phyloP scores from a whole-genome alignment of 768 basidiomycete species.

The Strobilomyces echinocephalus region DNA sequence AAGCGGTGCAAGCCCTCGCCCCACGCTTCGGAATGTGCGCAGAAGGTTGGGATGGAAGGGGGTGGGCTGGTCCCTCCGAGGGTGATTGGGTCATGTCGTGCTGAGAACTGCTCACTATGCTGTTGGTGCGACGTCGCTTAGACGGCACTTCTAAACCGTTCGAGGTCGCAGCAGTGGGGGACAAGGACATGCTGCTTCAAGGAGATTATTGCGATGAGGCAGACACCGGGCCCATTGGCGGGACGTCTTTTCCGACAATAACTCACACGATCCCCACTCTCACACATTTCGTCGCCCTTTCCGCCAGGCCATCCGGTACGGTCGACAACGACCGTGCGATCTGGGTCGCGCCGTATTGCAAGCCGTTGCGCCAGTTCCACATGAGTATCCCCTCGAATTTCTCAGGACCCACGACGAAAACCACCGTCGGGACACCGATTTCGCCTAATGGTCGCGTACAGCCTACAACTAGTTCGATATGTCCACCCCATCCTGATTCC shows the following conservation, averaged over 20 bases:
- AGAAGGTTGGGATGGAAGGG: conserved; percentile 28
- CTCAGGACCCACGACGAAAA: conserved; percentile 7
- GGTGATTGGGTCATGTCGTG: conserved; percentile 34
- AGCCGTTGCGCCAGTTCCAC: neutral
- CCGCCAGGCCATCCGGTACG: neutral
- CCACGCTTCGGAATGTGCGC: conserved; percentile 85
- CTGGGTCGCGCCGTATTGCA: neutral
- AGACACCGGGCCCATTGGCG: conserved; percentile 11
- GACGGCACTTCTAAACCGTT: conserved; percentile 50
- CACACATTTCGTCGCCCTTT: neutral
- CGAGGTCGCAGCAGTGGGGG: conserved; percentile 53
- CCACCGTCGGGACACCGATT: neutral
- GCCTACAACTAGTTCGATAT: neutral
- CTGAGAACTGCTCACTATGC: conserved; percentile 14
- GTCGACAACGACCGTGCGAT: no score
- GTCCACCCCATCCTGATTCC: no score
- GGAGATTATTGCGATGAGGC: conserved; percentile 15
- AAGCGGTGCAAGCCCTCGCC: conserved; percentile 83
- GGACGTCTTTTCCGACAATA: conserved; percentile 8
- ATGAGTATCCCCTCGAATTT: conserved; percentile 20
- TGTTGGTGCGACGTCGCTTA: conserved; percentile 55
- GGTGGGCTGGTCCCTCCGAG: conserved; percentile 29
- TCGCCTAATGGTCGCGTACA: neutral
- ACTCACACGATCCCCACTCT: neutral
- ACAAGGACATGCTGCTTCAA: conserved; percentile 53